These are phyloP conservation scores for Perkinsus marinus DNA, from an alignment of 169 alveolate species.

Conservation along the genomic window DNA sequence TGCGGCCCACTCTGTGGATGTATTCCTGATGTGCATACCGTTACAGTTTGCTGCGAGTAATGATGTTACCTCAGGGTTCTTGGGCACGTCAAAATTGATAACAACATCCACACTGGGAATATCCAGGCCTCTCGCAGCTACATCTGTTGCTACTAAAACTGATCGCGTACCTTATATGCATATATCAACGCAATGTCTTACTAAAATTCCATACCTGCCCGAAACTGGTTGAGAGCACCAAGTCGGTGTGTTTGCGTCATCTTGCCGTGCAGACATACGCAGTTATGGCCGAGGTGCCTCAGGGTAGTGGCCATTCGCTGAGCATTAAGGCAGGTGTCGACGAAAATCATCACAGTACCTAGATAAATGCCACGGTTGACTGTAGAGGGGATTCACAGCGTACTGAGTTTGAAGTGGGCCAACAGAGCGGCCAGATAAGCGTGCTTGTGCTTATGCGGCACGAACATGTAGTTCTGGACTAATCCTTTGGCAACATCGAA, in stretches of 20 bases:
- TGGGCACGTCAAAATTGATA: constrained; percentile 84
- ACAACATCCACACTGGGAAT: constrained; percentile 87
- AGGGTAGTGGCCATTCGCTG: constrained; percentile 67
- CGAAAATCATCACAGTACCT: constrained; percentile 72
- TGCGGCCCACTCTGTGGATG: constrained; percentile 94
- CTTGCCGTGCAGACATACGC: constrained; percentile 88
- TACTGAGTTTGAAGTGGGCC: constrained; percentile 31
- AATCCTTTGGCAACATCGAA: constrained; percentile 80
- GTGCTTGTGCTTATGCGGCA: constrained; percentile 84
- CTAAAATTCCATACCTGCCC: constrained; percentile 38
- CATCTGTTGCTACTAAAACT: constrained; percentile 89
- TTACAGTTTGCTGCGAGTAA: too few species aligned
- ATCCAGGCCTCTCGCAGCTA: constrained; percentile 93
- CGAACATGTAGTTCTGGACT: constrained; percentile 75
- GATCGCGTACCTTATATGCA: constrained; percentile 21
- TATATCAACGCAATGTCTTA: not conserved
- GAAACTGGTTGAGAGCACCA: constrained; percentile 79
- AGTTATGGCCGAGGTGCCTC: constrained; percentile 67
- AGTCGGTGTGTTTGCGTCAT: constrained; percentile 84
- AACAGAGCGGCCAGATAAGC: constrained; percentile 71
- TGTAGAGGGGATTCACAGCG: constrained; percentile 45
- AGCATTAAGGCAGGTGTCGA: constrained; percentile 79
- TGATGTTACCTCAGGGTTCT: not conserved
- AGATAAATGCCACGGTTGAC: constrained; percentile 14
- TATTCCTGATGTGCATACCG: constrained; percentile 86